Base-by-base conservation (phyloP, 2,329 filamentous ascomycete species). In the Paecilomyces dactylethromorphus region DNA sequence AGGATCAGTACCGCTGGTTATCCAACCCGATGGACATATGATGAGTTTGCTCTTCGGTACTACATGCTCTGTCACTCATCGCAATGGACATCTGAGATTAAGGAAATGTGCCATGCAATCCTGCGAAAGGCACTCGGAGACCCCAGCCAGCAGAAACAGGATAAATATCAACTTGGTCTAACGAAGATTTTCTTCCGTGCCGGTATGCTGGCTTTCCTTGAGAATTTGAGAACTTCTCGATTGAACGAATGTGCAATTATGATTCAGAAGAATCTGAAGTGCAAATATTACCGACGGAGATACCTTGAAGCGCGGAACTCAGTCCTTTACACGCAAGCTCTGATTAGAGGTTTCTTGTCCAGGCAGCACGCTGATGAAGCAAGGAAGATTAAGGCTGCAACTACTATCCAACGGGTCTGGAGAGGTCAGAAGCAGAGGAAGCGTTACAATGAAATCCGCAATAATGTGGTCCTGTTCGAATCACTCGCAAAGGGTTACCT, bases 111-210 rank as follows among this genome's bases (percentile, higher is more conserved):
- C 53, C 91, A 96, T 73, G 89, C 89, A 21, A 99, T 99, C 68
- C 78, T 99, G 63, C 87, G 85, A 60, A 94, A 92, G 76, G 94
- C 92, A 1, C 82, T 99, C 31, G 93, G 91, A 58, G 87, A 89
- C 62, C 87, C 86, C 65, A 90, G 83, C 51, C 86, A 85, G 60
- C 85, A 88, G 66, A 88, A 88, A 54, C 78, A 87, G 57, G 94
- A 97, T 79, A 99, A 96, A 77, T 99, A 97, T 72, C 94, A 99
- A 78, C 85, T 99, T 64, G 94, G 94, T 78, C 81, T 97, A 65
- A 97, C 93, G 56, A 99, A 99, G 80, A 97, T 99, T 72, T 99
- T 99, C 80, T 99, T 99, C 86, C 89, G 94, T 61, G 94, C 94
- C 58, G 94, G 94, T 75, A 99, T 99, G 94, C 87, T 99, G 67